These are phyloP conservation scores for Beauveria scarabaeidicola DNA, from an alignment of 2,329 filamentous ascomycete species.

Conservation along the genomic window DNA sequence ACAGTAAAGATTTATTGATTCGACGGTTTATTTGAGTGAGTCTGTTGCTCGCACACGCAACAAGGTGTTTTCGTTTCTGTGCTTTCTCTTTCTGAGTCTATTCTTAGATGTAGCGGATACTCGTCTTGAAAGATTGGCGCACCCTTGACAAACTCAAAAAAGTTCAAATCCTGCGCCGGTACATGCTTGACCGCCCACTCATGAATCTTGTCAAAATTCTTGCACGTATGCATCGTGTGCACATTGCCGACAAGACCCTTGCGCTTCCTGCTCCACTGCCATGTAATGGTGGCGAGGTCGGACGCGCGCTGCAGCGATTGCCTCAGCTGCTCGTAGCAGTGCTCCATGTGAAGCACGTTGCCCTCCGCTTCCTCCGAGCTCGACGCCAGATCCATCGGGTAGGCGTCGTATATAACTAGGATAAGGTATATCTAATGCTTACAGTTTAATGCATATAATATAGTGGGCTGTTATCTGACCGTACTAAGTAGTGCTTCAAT, in stretches of 20 bases:
- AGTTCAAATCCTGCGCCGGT: conserved; percentile 11
- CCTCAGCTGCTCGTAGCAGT: conserved; percentile 46
- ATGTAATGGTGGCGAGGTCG: conserved; percentile 46
- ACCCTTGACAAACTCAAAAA: conserved; percentile 13
- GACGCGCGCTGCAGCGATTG: conserved; percentile 45
- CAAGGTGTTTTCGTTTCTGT: too few relatives aligned
- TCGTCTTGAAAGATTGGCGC: conserved; percentile 10
- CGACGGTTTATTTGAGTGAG: too few relatives aligned
- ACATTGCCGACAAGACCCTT: conserved; percentile 44
- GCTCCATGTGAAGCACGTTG: conserved; percentile 29
- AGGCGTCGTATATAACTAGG: conserved; percentile 28
- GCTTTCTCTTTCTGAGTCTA: neutral
- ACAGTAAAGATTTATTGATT: too few relatives aligned
- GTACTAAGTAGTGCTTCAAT: neutral
- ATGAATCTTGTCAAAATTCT: conserved; percentile 42
- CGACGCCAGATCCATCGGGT: conserved; percentile 28
- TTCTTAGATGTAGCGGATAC: neutral
- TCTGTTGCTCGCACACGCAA: too few relatives aligned
- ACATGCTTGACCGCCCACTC: conserved; percentile 36
- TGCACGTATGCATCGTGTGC: conserved; percentile 42
- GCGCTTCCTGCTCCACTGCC: conserved; percentile 36
- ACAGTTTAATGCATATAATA: neutral
- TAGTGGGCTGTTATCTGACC: neutral
- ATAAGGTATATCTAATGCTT: neutral
- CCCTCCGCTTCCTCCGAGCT: conserved; percentile 36